phyloP scores from a whole-genome alignment of 345 rosid genomes.

The Garcia nutans region DNA sequence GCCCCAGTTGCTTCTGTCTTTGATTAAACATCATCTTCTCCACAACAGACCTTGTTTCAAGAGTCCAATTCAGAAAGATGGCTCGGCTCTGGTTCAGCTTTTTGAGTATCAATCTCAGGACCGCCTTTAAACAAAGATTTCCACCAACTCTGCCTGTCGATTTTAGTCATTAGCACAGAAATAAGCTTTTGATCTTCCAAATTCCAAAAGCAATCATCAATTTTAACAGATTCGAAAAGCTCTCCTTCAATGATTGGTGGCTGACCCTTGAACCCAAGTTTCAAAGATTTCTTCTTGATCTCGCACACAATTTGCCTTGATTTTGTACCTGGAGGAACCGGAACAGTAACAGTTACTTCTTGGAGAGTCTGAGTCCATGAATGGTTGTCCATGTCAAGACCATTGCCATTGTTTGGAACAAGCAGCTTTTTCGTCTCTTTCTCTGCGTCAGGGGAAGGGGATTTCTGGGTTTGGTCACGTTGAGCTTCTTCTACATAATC shows the following conservation, averaged over 20 bases:
- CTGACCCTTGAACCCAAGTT: constrained; percentile 26
- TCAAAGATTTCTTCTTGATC: constrained; percentile 26
- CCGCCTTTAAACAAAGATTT: no score
- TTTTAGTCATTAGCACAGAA: constrained; percentile 29
- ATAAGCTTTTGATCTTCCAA: constrained; percentile 30
- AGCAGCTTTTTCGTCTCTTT: not conserved
- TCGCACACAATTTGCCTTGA: constrained; percentile 23
- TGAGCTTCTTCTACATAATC: constrained; percentile 19
- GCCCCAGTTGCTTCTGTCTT: constrained; percentile 30
- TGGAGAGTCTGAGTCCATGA: constrained; percentile 34
- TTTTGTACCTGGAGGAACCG: constrained; percentile 30
- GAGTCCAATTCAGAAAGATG: no score
- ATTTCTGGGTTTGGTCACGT: constrained; percentile 8
- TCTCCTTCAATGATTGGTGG: constrained; percentile 27
- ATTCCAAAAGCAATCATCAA: constrained; percentile 22
- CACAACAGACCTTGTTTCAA: no score
- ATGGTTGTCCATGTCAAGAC: constrained; percentile 33
- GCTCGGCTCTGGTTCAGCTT: no score
- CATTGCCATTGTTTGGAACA: constrained; percentile 32
- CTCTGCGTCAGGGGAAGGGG: constrained; percentile 4
- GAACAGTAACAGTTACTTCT: constrained; percentile 25
- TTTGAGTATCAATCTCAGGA: no score
- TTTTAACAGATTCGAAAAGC: constrained; percentile 21
- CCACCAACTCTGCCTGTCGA: not conserved
- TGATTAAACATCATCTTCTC: not conserved